Conservation (phyloP, 2,329 filamentous ascomycete species). For the Claviceps capensis region DNA sequence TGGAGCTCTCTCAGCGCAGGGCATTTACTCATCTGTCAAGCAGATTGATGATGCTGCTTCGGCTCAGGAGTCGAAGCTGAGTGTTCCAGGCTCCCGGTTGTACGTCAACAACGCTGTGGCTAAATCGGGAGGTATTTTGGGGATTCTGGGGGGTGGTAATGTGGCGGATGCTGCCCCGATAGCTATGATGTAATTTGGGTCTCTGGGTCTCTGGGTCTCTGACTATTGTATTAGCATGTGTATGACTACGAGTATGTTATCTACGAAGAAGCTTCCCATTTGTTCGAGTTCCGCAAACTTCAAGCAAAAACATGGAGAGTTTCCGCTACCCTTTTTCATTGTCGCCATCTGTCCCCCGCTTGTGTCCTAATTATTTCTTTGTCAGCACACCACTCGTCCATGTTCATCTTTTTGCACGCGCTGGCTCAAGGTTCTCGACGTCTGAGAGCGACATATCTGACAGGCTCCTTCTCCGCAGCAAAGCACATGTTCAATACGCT, state of each 20-base stretch:
- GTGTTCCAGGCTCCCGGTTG: conserved; percentile 21
- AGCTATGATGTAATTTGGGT: conserved; percentile 1
- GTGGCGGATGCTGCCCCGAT: conserved; percentile 8
- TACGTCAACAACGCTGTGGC: conserved; percentile 9
- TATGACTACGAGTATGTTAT: too few species aligned
- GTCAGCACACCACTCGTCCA: conserved; percentile 40
- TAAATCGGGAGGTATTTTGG: not conserved
- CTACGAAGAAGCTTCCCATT: too few species aligned
- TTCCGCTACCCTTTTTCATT: conserved; percentile 31
- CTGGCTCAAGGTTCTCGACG: conserved; percentile 32
- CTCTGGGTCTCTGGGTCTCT: too few species aligned
- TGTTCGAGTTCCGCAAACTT: too few species aligned
- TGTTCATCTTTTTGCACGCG: too few species aligned
- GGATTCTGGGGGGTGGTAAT: conserved; percentile 2
- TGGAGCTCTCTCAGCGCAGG: conserved; percentile 47
- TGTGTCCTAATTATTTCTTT: conserved; percentile 43
- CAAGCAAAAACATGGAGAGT: too few species aligned
- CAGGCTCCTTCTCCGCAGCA: conserved; percentile 38
- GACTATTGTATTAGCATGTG: too few species aligned
- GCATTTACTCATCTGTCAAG: conserved; percentile 36
- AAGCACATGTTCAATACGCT: conserved; percentile 55
- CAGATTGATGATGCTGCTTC: conserved; percentile 3
- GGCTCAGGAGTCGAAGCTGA: conserved; percentile 17
- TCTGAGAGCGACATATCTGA: conserved; percentile 54
- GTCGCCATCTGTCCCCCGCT: conserved; percentile 35